Evolutionary conservation across 257 asterid genomes (phyloP), one percentile per base, ranked within the genome.

Genomic region (Gentiana straminea): DNA sequence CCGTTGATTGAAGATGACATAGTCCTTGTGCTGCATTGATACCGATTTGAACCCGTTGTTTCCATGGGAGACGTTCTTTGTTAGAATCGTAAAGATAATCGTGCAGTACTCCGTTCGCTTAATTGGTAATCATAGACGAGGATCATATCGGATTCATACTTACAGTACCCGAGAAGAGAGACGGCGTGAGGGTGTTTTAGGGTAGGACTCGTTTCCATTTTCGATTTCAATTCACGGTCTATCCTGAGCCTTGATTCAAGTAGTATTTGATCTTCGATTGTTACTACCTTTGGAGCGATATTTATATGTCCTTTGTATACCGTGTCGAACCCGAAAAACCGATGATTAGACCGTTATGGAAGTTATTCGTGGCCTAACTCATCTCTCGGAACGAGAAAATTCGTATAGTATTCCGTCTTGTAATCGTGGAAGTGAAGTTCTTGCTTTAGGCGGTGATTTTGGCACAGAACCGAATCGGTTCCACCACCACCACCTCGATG

Each of bases 11-110:
- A 33, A 79, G 69, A 64, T 67, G 67, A 65, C 68, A 68, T 52
- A 84, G 69, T 13, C 94, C 86, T 50, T 55, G 58, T 48, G 80
- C 84, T 56, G 71, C 64, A 13, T 81, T 84, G 49, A 79, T 77
- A 76, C 86, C 71, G 77, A 84, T 79, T 68, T 81, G 76, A 61
- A 84, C 89, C 66, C 89, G 79, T 55, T 43, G 70, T 68, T 68
- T 84, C 89, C 86, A 81, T 43, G 86, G 72, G 64, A 84, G 80
- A 64, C 83, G 83, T 65, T 71, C 70, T 65, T 53, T 73, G 33
- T 65, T 64, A 64, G 79, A 73, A 38, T 81, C 80, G 64, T 73
- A 84, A 45, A 84, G 79, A 61, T 81, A 77, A 52, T 81, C 84
- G 8, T 77, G 77, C 59, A 84, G 79, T 54, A 81, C 79, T 58